Conservation (phyloP, 768 basidiomycete genomes). For the Boletus reticulatus region DNA sequence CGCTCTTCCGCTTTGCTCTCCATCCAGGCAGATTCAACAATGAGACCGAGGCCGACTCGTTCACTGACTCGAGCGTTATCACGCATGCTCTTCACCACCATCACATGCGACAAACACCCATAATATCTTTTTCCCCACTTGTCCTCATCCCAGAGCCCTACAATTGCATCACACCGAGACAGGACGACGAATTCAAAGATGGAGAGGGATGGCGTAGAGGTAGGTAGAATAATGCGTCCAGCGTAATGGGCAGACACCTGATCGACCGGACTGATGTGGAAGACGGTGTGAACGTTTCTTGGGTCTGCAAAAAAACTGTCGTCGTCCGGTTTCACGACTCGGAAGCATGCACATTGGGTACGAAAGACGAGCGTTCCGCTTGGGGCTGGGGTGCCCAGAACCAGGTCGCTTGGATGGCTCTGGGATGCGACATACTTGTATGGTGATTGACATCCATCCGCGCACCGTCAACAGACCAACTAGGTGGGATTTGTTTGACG, state of each 20-base stretch:
- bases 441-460: not conserved
- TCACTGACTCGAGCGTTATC: conserved; percentile 10
- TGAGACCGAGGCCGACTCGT: conserved; percentile 20
- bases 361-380: conserved; percentile 26
- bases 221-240: conserved; percentile 19
- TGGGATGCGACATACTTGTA: conserved; percentile 3
- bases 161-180: conserved; percentile 3
- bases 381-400: conserved; percentile 1
- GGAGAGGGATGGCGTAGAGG: conserved; percentile 1
- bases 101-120: conserved; percentile 17
- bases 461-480: not conserved
- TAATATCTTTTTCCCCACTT: conserved; percentile 10
- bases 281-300: conserved; percentile 5
- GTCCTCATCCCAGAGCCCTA: conserved; percentile 10
- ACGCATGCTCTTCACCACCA: conserved; percentile 12
- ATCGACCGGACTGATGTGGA: conserved; percentile 5
- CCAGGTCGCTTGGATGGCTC: not conserved
- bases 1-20: conserved; percentile 1
- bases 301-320: not conserved
- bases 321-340: conserved; percentile 2
- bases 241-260: not conserved
- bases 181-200: conserved; percentile 20
- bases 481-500: conserved; percentile 1
- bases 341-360: conserved; percentile 14
- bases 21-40: conserved; percentile 20